These are phyloP conservation scores for Magnusiomyces ingens DNA, from an alignment of 1,139 yeast species.

Conservation along the genomic window DNA sequence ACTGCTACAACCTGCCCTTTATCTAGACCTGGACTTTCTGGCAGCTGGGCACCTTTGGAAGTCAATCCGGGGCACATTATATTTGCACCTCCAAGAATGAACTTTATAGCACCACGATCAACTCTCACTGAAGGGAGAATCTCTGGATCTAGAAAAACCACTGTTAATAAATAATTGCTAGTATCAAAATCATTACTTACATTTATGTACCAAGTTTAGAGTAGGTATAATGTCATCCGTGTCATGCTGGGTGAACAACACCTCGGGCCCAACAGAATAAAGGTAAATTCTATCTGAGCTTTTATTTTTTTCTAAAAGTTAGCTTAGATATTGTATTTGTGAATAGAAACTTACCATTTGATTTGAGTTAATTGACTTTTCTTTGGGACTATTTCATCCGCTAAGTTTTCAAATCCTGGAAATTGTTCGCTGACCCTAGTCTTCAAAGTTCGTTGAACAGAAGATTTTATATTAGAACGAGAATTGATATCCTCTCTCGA, in stretches of 20 bases:
- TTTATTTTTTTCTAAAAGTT: neutral
- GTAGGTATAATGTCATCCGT: constrained; percentile 74
- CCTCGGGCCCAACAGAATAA: constrained; percentile 66
- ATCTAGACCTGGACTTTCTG: constrained; percentile 54
- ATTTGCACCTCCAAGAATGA: constrained; percentile 88
- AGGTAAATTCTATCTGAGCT: constrained; percentile 76
- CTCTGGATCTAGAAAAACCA: constrained; percentile 39
- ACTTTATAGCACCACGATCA: constrained; percentile 94
- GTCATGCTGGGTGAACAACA: constrained; percentile 75
- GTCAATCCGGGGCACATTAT: constrained; percentile 98
- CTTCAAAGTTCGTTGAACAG: constrained; percentile 81
- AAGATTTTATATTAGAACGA: constrained; percentile 84
- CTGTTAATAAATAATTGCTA: neutral
- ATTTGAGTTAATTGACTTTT: constrained; percentile 76
- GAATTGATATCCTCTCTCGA: constrained; percentile 83
- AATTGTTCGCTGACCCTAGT: constrained; percentile 65
- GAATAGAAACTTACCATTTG: constrained; percentile 46
- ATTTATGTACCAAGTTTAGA: constrained; percentile 66
- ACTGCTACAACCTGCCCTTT: constrained; percentile 68
- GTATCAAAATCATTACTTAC: constrained; percentile 4
- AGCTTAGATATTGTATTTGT: neutral
- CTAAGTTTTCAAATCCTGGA: constrained; percentile 62
- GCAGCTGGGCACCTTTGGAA: constrained; percentile 79
- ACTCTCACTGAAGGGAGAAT: constrained; percentile 84
- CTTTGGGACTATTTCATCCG: constrained; percentile 83